Evolutionary conservation across 768 basidiomycete species (phyloP).

Genomic region (Megacollybia marginata): DNA sequence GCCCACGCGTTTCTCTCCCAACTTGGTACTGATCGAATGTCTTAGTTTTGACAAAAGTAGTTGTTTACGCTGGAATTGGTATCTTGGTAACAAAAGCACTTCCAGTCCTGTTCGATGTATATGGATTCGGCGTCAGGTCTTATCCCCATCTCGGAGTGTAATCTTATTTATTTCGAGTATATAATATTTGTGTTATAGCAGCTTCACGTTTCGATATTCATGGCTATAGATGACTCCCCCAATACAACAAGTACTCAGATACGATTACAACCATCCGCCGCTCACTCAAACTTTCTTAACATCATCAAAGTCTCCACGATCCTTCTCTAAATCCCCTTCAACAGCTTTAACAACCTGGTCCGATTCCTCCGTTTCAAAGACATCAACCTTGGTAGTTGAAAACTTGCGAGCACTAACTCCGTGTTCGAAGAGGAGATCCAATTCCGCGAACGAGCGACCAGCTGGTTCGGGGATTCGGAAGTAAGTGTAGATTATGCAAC

Average conservation of each 20-base stretch:
- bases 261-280: too few species aligned
- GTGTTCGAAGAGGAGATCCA: constrained; percentile 23
- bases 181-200: too few species aligned
- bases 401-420: constrained; percentile 21
- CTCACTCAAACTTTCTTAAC: background rate
- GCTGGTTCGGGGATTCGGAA: constrained; percentile 13
- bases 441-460: constrained; percentile 15
- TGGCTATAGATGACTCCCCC: too few species aligned
- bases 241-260: too few species aligned
- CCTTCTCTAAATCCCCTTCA: background rate
- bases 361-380: constrained; percentile 7
- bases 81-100: constrained; percentile 53
- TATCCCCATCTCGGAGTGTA: too few species aligned
- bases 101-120: constrained; percentile 59
- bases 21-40: constrained; percentile 6
- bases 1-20: constrained; percentile 15
- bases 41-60: constrained; percentile 79
- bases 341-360: background rate
- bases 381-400: constrained; percentile 8
- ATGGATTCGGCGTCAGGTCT: constrained; percentile 55
- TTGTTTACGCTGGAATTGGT: constrained; percentile 86
- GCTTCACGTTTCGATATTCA: too few species aligned
- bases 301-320: background rate
- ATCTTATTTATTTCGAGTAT: too few species aligned
- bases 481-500: constrained; percentile 12